Conservation (phyloP, 176 grass and related monocot genomes). For the Paspalum notatum region DNA sequence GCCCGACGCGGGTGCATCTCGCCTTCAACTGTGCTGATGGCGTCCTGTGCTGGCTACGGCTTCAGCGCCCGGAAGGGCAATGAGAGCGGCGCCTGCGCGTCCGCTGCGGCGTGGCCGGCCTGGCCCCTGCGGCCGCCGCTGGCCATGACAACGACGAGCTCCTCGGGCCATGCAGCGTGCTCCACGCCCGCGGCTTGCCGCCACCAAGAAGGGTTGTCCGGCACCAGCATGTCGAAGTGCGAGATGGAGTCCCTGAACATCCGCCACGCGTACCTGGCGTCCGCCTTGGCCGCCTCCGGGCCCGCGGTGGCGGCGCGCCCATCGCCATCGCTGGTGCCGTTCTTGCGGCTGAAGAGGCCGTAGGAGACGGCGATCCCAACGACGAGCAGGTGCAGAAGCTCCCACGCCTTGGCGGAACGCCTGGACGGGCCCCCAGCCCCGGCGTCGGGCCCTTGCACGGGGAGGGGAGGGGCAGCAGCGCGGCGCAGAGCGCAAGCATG, state of each 20-base stretch:
- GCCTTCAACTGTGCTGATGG: background rate
- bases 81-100: constrained; percentile 47
- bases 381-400: constrained; percentile 86
- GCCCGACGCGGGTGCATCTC: constrained; percentile 10
- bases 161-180: constrained; percentile 45
- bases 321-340: constrained; percentile 49
- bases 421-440: constrained; percentile 34
- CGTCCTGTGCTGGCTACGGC: constrained; percentile 31
- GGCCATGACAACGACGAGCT: constrained; percentile 52
- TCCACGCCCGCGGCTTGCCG: constrained; percentile 60
- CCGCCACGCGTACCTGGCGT: constrained; percentile 65
- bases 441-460: constrained; percentile 55
- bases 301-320: background rate
- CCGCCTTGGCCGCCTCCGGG: constrained; percentile 33
- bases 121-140: constrained; percentile 1
- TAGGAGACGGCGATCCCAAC: constrained; percentile 88
- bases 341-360: constrained; percentile 87
- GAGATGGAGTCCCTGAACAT: constrained; percentile 56
- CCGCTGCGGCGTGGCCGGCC: background rate
- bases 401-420: constrained; percentile 75
- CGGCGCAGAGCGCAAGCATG: constrained; percentile 55
- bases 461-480: constrained; percentile 67
- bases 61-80: constrained; percentile 68
- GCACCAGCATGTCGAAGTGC: constrained; percentile 43
- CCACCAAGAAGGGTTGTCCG: background rate